These are phyloP conservation scores for Handroanthus guayacan DNA, from an alignment of 257 asterid genomes.

Conservation along the genomic window DNA sequence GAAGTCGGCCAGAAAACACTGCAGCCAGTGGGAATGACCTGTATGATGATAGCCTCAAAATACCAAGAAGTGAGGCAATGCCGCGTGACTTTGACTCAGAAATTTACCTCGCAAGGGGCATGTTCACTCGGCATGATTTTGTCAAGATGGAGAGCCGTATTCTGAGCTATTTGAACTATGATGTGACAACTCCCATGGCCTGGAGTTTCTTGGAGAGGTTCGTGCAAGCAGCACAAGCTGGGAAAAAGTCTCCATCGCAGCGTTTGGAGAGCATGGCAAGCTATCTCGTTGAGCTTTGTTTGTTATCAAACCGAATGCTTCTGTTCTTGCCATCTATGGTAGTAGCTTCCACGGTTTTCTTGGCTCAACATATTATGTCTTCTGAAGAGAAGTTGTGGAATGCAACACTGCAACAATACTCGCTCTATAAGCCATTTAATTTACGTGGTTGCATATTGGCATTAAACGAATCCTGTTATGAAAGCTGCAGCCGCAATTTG, in stretches of 20 bases:
- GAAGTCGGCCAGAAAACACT: too few relatives aligned
- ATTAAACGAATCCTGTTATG: constrained; percentile 46
- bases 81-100: too few relatives aligned
- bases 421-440: constrained; percentile 53
- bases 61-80: too few relatives aligned
- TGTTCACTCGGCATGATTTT: too few relatives aligned
- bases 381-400: constrained; percentile 60
- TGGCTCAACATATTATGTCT: constrained; percentile 52
- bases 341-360: constrained; percentile 64
- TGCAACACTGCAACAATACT: constrained; percentile 53
- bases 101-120: too few relatives aligned
- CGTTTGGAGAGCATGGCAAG: constrained; percentile 55
- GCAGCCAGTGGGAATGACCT: too few relatives aligned
- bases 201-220: constrained; percentile 59
- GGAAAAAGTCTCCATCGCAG: constrained; percentile 31
- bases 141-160: constrained; percentile 21
- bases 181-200: constrained; percentile 60
- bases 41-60: too few relatives aligned
- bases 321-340: constrained; percentile 53
- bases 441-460: constrained; percentile 55
- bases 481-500: constrained; percentile 21
- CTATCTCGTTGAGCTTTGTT: constrained; percentile 64
- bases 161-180: constrained; percentile 54
- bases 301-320: constrained; percentile 57
- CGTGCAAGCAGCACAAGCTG: constrained; percentile 61